Base-by-base conservation (phyloP, 2,329 filamentous ascomycete species). In the Aspergillus tamarii region DNA sequence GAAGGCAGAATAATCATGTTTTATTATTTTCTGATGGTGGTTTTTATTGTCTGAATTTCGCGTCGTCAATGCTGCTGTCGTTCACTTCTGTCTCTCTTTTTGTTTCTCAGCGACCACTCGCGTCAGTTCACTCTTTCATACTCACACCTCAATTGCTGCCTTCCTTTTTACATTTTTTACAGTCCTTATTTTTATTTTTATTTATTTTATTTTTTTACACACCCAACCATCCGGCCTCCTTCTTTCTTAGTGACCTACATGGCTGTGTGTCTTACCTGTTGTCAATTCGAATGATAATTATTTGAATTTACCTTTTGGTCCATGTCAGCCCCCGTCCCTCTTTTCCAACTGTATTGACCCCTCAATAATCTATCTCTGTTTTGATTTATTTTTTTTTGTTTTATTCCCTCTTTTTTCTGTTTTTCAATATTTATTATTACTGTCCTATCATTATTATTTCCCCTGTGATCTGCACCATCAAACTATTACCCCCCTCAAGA, bases 391-490 rank as follows among this genome's bases (percentile, higher is more conserved):
- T 45, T 60, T 46, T 48, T 45, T 54, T 30, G 39, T 28, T 36
- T 54, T 26, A 55, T 63, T 64, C 58, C 61, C 61, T 57, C 61
- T 58, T 60, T 61, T 59, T 64, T 61, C 60, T 61, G 60, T 46
- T 60, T 60, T 59, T 61, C 58, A 54, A 57, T 63, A 39, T 55
- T 62, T 64, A 57, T 65, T 60, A 60, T 64, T 64, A 30, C 53
- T n/a, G 21, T 56, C 16, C 30, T 55, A 26, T 50, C 45, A 53
- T 53, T 60, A n/a, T 41, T 43, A n/a, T 57, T 55, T 54, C 16
- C 48, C 32, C 61, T 70, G 59, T 59, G 70, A 72, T 72, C 69
- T 67, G 66, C 68, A 68, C 50, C 66, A 61, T 64, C 67, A 59
- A 58, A 61, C 41, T 55, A 52, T 63, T 59, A 57, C 56, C 63